Percentiles rank a stretch among this genome's conserved stretches.
These are phyloP conservation scores for Ilyonectria mors-panacis DNA, from an alignment of 2,329 filamentous ascomycete genomes.

Conservation along the genomic window DNA sequence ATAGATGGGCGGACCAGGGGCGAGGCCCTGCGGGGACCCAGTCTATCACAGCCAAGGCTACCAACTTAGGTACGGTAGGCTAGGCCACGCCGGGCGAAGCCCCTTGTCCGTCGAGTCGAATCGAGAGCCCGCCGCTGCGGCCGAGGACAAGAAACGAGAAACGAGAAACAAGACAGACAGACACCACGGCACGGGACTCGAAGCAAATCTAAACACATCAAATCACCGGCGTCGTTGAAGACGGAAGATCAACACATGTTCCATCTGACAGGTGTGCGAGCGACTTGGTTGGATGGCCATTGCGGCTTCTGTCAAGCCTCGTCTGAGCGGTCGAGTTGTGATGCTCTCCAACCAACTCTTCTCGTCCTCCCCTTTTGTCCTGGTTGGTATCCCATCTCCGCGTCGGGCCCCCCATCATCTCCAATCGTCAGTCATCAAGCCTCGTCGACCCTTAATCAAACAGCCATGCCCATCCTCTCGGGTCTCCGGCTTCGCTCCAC, in stretches of 20 bases:
- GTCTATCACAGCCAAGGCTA: slow-evolving; percentile 6
- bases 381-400: slow-evolving; percentile 29
- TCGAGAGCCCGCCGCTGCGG: slow-evolving; percentile 36
- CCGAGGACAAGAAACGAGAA: slow-evolving; percentile 28
- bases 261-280: neutral
- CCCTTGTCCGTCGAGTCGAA: slow-evolving; percentile 38
- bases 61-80: slow-evolving; percentile 9
- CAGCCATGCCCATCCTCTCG: slow-evolving; percentile 46
- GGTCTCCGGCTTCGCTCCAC: slow-evolving; percentile 45
- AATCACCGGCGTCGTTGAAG: slow-evolving; percentile 20
- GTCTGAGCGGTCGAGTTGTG: neutral
- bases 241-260: slow-evolving; percentile 6
- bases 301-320: neutral
- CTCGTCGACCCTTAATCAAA: slow-evolving; percentile 51
- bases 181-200: slow-evolving; percentile 23
- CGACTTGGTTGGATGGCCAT: slow-evolving; percentile 21
- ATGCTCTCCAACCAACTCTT: slow-evolving; percentile 19
- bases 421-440: slow-evolving; percentile 43
- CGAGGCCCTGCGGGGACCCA: slow-evolving; percentile 1
- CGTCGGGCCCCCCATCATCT: slow-evolving; percentile 34
- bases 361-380: slow-evolving; percentile 24
- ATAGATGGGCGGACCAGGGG: neutral
- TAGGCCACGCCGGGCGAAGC: slow-evolving; percentile 34
- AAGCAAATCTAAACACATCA: slow-evolving; percentile 8
- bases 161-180: slow-evolving; percentile 27